These are phyloP conservation scores for Coemansia sp. DNA, from an alignment of 192 early-diverging fungal genomes.

Conservation along the genomic window DNA sequence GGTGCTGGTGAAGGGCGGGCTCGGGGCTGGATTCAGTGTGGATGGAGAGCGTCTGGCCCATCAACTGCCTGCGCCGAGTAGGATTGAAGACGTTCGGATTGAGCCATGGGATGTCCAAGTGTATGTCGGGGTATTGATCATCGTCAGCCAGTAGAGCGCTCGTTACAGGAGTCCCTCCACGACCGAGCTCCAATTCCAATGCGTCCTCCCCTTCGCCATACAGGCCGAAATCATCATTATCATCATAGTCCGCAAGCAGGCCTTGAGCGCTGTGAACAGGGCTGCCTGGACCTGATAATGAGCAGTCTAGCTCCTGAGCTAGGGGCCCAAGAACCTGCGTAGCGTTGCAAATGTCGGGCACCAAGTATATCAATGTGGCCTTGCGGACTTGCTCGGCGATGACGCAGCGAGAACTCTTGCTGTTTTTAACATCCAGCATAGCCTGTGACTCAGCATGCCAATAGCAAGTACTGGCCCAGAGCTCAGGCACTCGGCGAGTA, in stretches of 20 bases:
- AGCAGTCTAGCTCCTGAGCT: neutral
- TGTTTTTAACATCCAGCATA: neutral
- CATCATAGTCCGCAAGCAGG: neutral
- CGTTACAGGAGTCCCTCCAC: constrained; percentile 7
- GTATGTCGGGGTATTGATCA: constrained; percentile 10
- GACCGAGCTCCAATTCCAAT: constrained; percentile 33
- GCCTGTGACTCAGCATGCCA: constrained; percentile 12
- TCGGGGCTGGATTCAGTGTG: constrained; percentile 28
- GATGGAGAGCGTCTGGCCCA: constrained; percentile 10
- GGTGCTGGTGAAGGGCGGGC: neutral
- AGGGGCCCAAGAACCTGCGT: neutral
- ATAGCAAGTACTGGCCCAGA: constrained; percentile 34
- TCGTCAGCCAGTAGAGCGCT: neutral
- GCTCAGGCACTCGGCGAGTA: constrained; percentile 3
- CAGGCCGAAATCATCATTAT: neutral
- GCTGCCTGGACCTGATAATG: neutral
- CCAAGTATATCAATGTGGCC: neutral
- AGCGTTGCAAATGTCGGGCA: neutral
- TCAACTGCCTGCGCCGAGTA: neutral
- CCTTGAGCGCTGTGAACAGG: neutral
- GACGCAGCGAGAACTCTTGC: neutral
- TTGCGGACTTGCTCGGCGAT: neutral
- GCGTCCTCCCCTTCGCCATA: neutral
- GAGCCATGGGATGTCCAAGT: constrained; percentile 48
- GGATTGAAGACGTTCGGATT: constrained; percentile 15